Evolutionary conservation across 1,284 basidiomycete species (phyloP).

Genomic region (Pulchroboletus neoregius): DNA sequence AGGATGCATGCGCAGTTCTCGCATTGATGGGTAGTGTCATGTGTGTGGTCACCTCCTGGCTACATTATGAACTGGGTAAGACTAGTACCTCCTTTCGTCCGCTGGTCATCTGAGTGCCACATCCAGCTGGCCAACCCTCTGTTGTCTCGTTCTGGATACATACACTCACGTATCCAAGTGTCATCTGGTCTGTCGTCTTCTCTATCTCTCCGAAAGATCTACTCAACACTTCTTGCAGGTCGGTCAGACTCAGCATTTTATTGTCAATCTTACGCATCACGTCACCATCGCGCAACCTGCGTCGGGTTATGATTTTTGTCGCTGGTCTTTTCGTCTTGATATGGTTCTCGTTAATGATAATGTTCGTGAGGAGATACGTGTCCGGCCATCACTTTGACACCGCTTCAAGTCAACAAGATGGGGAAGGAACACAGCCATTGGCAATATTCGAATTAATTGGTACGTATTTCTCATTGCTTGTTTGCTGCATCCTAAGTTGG

Average conservation of each 20-base stretch:
- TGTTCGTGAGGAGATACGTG: constrained; percentile 4
- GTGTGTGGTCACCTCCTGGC: constrained; percentile 15
- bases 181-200: constrained; percentile 20
- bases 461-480: background rate
- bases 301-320: constrained; percentile 8
- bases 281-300: constrained; percentile 7
- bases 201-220: background rate
- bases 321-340: constrained; percentile 11
- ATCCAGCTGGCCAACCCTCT: constrained; percentile 8
- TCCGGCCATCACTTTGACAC: background rate
- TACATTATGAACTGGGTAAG: constrained; percentile 11
- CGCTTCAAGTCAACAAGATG: background rate
- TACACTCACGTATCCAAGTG: constrained; percentile 9
- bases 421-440: background rate
- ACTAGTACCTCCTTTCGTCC: background rate
- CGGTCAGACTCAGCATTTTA: constrained; percentile 20
- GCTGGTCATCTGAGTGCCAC: background rate
- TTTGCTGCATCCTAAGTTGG: constrained; percentile 3
- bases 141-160: constrained; percentile 20
- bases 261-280: constrained; percentile 21
- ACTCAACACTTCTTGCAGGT: constrained; percentile 13
- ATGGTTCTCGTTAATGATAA: constrained; percentile 10
- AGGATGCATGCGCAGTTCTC: constrained; percentile 18
- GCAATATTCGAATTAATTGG: constrained; percentile 19
- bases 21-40: constrained; percentile 11